phyloP scores from a whole-genome alignment of 2,329 filamentous ascomycete genomes.

The Ophiostoma montium region DNA sequence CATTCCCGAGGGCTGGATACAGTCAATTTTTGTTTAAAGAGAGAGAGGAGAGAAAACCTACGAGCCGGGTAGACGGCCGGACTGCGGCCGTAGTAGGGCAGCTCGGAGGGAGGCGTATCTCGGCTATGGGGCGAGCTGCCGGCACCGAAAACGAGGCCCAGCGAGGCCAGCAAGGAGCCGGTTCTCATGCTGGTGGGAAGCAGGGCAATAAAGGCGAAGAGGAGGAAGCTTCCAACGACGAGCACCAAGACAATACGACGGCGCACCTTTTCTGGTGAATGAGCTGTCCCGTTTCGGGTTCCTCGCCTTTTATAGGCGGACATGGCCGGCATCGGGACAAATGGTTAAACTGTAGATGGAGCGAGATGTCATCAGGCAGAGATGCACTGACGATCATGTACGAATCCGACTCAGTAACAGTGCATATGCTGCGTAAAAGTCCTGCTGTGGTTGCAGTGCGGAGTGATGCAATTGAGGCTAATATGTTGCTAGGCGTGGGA shows the following conservation, averaged over 20 bases:
- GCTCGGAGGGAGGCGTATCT: constrained; percentile 11
- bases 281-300: no score
- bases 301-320: no score
- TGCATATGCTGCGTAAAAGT: no score
- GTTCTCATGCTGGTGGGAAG: background rate
- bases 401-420: no score
- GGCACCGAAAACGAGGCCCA: background rate
- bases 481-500: background rate
- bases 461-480: background rate
- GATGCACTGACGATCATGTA: no score
- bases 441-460: no score
- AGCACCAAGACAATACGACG: background rate
- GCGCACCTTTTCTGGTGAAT: background rate
- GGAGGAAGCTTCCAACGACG: background rate
- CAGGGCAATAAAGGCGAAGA: background rate
- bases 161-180: background rate
- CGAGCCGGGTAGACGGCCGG: constrained; percentile 22
- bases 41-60: constrained; percentile 8
- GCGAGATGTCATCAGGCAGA: no score
- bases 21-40: background rate
- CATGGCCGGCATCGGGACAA: background rate
- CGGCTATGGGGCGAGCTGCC: background rate
- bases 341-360: no score
- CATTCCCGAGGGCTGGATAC: constrained; percentile 17
- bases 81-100: constrained; percentile 22